Evolutionary conservation across 805 yeast genomes (phyloP).

Genomic region (Candida alai): DNA sequence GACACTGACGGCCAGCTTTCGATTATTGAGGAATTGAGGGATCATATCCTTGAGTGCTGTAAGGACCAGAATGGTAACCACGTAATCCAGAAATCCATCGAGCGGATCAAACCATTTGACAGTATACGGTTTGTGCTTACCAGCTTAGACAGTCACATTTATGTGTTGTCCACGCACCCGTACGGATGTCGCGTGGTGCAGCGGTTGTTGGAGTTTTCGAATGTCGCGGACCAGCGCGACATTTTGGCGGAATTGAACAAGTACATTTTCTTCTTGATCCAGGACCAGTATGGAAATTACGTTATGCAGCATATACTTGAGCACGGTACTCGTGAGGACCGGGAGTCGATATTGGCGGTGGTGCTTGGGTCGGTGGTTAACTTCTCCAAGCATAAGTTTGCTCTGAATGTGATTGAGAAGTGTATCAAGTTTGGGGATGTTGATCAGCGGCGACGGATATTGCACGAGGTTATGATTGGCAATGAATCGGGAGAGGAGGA

Average conservation of each 20-base stretch:
- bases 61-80: conserved; percentile 98
- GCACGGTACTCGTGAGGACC: conserved; percentile 64
- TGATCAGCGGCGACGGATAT: conserved; percentile 57
- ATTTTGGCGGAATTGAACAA: conserved; percentile 71
- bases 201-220: conserved; percentile 79
- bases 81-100: conserved; percentile 93
- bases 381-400: conserved; percentile 94
- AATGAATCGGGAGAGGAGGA: conserved; percentile 45
- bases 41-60: conserved; percentile 53
- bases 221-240: conserved; percentile 55
- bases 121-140: conserved; percentile 68
- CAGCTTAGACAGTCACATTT: conserved; percentile 65
- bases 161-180: conserved; percentile 88
- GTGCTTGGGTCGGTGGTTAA: conserved; percentile 71
- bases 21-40: conserved; percentile 67
- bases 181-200: conserved; percentile 98
- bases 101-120: conserved; percentile 64
- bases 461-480: conserved; percentile 60
- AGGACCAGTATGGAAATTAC: conserved; percentile 96
- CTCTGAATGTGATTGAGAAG: conserved; percentile 95
- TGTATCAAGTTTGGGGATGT: conserved; percentile 72
- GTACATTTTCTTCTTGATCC: conserved; percentile 71
- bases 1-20: conserved; percentile 58
- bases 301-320: conserved; percentile 95
- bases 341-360: conserved; percentile 57